Percentiles rank a stretch among this genome's conserved stretches.
Conservation (phyloP, 768 basidiomycete genomes). For the Psilocybe cubensis region DNA sequence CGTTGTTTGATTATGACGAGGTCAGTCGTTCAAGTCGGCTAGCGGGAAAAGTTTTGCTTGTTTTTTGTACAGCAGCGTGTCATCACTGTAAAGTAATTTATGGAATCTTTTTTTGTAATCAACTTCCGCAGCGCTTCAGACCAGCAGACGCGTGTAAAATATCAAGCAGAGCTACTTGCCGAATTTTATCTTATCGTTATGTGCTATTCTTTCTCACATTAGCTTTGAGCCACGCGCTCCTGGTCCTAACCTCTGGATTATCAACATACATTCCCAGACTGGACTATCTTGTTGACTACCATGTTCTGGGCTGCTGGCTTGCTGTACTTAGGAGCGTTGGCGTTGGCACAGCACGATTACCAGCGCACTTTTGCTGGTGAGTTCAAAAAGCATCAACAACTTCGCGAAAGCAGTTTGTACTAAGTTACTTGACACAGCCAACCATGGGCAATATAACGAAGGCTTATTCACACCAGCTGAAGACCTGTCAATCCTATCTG, state of each 20-base stretch:
- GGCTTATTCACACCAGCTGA: slow-evolving; percentile 39
- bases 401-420: no score
- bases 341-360: background rate
- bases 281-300: background rate
- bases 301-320: background rate
- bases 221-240: background rate
- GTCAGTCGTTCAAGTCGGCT: no score
- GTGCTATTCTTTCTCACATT: background rate
- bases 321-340: background rate
- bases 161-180: no score
- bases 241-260: background rate
- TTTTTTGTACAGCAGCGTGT: no score
- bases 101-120: no score
- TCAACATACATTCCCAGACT: background rate
- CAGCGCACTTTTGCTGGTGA: background rate
- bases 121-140: no score
- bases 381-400: background rate
- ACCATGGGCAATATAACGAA: slow-evolving; percentile 21
- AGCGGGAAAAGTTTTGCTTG: no score
- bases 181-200: no score
- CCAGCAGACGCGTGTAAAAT: no score
- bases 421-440: background rate
- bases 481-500: slow-evolving; percentile 35
- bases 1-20: no score
- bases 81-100: no score